phyloP scores from a whole-genome alignment of 2,329 filamentous ascomycete species.

The Cyanodermella asteris region DNA sequence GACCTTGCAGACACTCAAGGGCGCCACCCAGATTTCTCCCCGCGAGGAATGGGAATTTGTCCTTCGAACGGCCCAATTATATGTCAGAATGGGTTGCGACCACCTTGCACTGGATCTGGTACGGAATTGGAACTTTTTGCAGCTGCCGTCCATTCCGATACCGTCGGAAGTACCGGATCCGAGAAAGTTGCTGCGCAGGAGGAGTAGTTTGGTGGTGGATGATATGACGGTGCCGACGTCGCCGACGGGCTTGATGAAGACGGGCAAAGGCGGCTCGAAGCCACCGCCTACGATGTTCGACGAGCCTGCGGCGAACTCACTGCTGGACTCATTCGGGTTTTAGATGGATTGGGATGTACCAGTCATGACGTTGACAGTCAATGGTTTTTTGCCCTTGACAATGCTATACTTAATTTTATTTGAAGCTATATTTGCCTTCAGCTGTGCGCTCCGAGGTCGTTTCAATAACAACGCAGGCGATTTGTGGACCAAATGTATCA shows the following conservation, averaged over 20 bases:
- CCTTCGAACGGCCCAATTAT: constrained; percentile 62
- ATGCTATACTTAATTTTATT: no score
- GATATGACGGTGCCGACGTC: constrained; percentile 32
- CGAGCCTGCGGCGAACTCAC: constrained; percentile 72
- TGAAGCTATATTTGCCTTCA: no score
- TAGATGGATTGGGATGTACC: constrained; percentile 22
- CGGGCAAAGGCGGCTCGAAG: constrained; percentile 20
- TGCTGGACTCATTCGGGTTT: constrained; percentile 88
- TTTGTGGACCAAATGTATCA: no score
- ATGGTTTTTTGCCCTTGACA: constrained; percentile 1
- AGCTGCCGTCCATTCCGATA: constrained; percentile 14
- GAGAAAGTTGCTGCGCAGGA: constrained; percentile 43
- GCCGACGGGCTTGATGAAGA: constrained; percentile 16
- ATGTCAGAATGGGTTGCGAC: constrained; percentile 84
- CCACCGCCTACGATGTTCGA: constrained; percentile 59
- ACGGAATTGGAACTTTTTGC: constrained; percentile 59
- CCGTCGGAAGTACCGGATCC: constrained; percentile 30
- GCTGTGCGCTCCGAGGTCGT: no score
- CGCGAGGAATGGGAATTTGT: constrained; percentile 76
- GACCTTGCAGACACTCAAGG: constrained; percentile 61
- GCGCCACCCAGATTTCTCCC: constrained; percentile 61
- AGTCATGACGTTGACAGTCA: no score
- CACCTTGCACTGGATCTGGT: constrained; percentile 73
- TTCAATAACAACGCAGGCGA: no score
- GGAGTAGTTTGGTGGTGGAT: constrained; percentile 60